Conservation (phyloP, 2,329 filamentous ascomycete species). For the Curvularia verruculosa region DNA sequence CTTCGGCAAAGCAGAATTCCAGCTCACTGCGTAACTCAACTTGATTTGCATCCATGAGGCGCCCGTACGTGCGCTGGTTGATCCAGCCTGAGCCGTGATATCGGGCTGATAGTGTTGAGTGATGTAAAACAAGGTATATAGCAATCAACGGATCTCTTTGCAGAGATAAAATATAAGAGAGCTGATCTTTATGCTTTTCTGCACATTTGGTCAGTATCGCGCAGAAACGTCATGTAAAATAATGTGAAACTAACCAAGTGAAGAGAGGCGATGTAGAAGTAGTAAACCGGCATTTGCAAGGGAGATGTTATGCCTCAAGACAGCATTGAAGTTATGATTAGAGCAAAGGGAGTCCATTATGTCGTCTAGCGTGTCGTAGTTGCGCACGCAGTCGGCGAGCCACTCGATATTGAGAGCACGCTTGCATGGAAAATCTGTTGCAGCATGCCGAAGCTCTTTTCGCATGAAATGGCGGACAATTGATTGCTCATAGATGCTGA, state of each 20-base stretch:
- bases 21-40: slow-evolving; percentile 38
- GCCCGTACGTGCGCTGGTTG: slow-evolving; percentile 39
- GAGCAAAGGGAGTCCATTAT: slow-evolving; percentile 39
- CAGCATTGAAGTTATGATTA: slow-evolving; percentile 33
- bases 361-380: slow-evolving; percentile 40
- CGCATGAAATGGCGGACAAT: slow-evolving; percentile 31
- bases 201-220: slow-evolving; percentile 5
- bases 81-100: slow-evolving; percentile 43
- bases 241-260: slow-evolving; percentile 30
- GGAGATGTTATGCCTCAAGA: slow-evolving; percentile 33
- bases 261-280: slow-evolving; percentile 31
- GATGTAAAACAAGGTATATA: slow-evolving; percentile 37
- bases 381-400: slow-evolving; percentile 35
- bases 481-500: slow-evolving; percentile 36
- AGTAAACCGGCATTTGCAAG: slow-evolving; percentile 37
- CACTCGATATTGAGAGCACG: slow-evolving; percentile 25
- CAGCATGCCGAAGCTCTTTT: slow-evolving; percentile 37
- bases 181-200: slow-evolving; percentile 23
- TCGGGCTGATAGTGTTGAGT: slow-evolving; percentile 37
- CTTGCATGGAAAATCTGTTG: slow-evolving; percentile 33
- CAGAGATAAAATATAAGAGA: slow-evolving; percentile 32
- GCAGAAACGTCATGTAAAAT: rapidly evolving
- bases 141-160: slow-evolving; percentile 33
- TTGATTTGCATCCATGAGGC: slow-evolving; percentile 38
- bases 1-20: slow-evolving; percentile 42